Evolutionary conservation across 2,329 filamentous ascomycete species (phyloP), one percentile per base, ranked within the genome.

Genomic region (Fusarium papillatum): DNA sequence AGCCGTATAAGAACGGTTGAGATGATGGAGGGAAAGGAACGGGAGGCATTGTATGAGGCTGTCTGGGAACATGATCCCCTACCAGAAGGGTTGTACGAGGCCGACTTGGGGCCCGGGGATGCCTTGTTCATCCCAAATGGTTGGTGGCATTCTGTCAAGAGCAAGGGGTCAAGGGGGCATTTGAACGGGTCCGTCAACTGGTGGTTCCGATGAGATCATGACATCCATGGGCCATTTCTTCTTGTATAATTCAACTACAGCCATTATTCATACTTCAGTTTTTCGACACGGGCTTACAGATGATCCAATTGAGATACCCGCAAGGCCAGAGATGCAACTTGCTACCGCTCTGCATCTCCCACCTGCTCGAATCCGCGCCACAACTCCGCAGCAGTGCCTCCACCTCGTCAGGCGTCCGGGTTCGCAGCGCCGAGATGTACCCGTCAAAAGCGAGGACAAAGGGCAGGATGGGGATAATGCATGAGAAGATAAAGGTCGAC

Each of bases 21-120:
- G 81, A 98, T 98, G 96, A 98, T 98, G 95, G 88, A 92, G 64
- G 95, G 95, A 0, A 84, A 86, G 3, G 95, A 98, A 84, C 92
- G 92, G 75, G 83, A 87, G 24, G 85, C 88, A 4, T 83, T 98
- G 17, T 91, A 96, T 75, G 84, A 89, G 2, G 91, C 89, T 5
- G 88, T 98, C 4, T 98, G 96, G 97, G 85, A 83, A 4, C 76
- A 81, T 4, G 74, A 81, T 3, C 70, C 64, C 43, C 70, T 26
- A 26, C 78, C 70, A 71, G 82, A 76, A 76, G 85, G 78, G 76
- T 78, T 89, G 24, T 76, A 83, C 4, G 90, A 95, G 80, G 90
- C 89, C 2, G 81, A 84, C 7, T 81, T 98, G 17, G 83, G 85
- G 0, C 86, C 90, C 6, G 94, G 85, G 2, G 84, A 86, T 71